Base-by-base conservation (phyloP, 225 moss, liverwort and hornwort genomes). In the Sphagnum contortum region DNA sequence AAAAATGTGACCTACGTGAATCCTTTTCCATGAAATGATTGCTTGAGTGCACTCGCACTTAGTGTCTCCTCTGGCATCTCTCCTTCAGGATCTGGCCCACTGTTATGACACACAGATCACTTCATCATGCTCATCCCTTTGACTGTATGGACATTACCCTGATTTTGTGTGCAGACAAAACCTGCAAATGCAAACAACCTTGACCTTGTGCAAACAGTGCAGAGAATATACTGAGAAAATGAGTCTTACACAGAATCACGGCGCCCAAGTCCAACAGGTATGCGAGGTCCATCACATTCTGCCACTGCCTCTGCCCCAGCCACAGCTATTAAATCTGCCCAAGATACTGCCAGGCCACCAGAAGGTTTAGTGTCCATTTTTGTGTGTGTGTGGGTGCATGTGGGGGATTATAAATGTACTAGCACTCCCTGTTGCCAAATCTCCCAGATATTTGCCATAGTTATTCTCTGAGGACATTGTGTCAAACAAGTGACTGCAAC, bases 321-420 rank as follows among this genome's bases (percentile, higher is more conserved):
- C 63, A 95, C 91, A 64, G 89, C 91, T 51, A 95, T 91, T 62
- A 95, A 77, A 74, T 95, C 94, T 63, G 94, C 89, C 94, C 91
- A 95, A 9, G 94, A 89, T 66, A 95, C 94, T 89, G 86, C 80
- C 75, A 84, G 62, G 7, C 61, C 55, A 73, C 69, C 14, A 48
- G 51, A 77, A 68, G 60, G 29, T 29, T 29, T 29, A 29, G 29
- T 29, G 29, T 29, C 29, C 29, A 29, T 29, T 29, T 29, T 29
- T 29, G 29, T 29, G 29, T 29, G 29, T 29, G 29, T 29, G 29
- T 29, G 29, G 29, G 29, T 29, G 29, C 29, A 29, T 29, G 29
- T 29, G 29, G 29, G 29, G 29, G 29, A 29, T 29, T 29, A 29
- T 1, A 29, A 29, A 29, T 0, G 1, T 29, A 29, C 29, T 29